Base-by-base conservation (phyloP, 1,284 basidiomycete species). In the Mrakiaceae sp. region DNA sequence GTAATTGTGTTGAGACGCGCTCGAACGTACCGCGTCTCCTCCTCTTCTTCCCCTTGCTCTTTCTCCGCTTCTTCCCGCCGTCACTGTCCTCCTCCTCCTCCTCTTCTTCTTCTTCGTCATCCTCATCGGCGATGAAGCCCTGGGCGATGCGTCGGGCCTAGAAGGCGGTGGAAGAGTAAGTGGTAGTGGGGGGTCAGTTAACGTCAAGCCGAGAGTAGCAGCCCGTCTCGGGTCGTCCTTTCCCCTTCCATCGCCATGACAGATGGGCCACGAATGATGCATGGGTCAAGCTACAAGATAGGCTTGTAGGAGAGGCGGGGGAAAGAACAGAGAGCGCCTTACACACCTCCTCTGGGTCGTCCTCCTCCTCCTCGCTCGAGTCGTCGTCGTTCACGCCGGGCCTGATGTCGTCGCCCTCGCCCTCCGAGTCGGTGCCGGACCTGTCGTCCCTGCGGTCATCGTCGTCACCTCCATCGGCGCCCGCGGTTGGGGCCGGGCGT, bases 291-390 rank as follows among this genome's bases (percentile, higher is more conserved):
- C 27, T 27, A 27, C 27, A 27, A 27, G 27, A 27, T 1, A 27
- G 27, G 27, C 27, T 27, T 16, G 40, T 6, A 14, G 4, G 3
- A 56, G 39, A 2, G 14, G 12, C 3, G 55, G 42, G 14, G 16
- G 42, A 5, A 9, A 57, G 55, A 50, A 49, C 16, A 10, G 16
- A 12, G 10, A 63, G 14, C 14, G 60, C 4, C 48, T 7, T 27
- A 58, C 64, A 5, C 4, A 65, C 64, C 69, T 76, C 77, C 58
- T 77, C 76, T 52, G 75, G 74, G 16, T 78, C 77, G 42, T 77
- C 75, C 3, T 74, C 74, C 47, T 74, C 74, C 66, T 78, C 76
- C 58, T 78, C 77, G 8, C 76, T 77, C 3, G 76, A 77, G 58
- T 78, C 77, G 60, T 70, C 70, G 53, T 69, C 68, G 48, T 64